These are phyloP conservation scores for Phyllachora maydis DNA, from an alignment of 2,329 filamentous ascomycete genomes.

Conservation along the genomic window DNA sequence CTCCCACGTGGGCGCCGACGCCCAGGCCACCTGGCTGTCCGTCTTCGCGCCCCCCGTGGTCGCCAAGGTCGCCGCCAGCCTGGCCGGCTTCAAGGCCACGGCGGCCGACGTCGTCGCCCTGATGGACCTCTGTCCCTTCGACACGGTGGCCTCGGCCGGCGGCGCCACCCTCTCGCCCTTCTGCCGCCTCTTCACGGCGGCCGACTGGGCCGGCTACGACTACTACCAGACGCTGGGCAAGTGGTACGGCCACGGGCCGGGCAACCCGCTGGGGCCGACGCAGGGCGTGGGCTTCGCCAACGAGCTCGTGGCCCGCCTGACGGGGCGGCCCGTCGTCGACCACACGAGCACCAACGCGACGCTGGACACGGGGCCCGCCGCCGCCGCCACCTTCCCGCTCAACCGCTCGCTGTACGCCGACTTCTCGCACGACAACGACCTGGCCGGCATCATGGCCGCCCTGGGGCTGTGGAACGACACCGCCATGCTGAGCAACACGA, in stretches of 20 bases:
- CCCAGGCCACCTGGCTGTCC: conserved; percentile 35
- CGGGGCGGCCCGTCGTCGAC: conserved; percentile 45
- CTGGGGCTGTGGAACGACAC: conserved; percentile 56
- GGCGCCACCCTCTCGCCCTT: conserved; percentile 50
- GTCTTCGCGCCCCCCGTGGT: conserved; percentile 48
- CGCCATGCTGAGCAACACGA: conserved; percentile 25
- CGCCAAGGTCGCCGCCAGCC: conserved; percentile 44
- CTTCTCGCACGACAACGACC: conserved; percentile 82
- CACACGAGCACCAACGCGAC: conserved; percentile 60
- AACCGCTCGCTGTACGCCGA: conserved; percentile 55
- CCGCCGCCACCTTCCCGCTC: conserved; percentile 53
- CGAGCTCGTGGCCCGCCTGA: conserved; percentile 69
- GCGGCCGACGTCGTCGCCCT: conserved; percentile 42
- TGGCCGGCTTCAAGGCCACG: conserved; percentile 47
- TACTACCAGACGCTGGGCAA: conserved; percentile 67
- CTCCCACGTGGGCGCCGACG: conserved; percentile 22
- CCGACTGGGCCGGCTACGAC: conserved; percentile 62
- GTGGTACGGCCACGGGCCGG: conserved; percentile 63
- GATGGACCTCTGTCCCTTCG: conserved; percentile 82
- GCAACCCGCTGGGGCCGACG: conserved; percentile 60
- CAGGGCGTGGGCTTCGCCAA: conserved; percentile 79
- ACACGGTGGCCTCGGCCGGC: conserved; percentile 39
- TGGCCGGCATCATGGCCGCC: conserved; percentile 56
- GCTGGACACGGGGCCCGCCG: conserved; percentile 47
- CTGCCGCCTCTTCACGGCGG: conserved; percentile 50